These are phyloP conservation scores for Colletotrichum sojae DNA, from an alignment of 2,329 filamentous ascomycete genomes.

Conservation along the genomic window DNA sequence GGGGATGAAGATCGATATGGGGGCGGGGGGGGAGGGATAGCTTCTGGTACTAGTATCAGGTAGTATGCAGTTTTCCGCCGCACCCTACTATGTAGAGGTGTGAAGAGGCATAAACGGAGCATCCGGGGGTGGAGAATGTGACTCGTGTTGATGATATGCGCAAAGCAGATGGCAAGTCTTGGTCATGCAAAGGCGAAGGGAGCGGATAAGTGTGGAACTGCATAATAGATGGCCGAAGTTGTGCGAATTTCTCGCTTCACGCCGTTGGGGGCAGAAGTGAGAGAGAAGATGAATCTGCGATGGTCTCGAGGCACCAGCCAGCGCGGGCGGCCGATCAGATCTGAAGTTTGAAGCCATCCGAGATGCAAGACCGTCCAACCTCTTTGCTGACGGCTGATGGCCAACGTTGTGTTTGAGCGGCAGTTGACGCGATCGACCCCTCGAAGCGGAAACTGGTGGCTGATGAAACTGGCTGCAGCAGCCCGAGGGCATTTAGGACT, in stretches of 20 bases:
- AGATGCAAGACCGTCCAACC: not conserved
- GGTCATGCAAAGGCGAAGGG: not conserved
- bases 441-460: not conserved
- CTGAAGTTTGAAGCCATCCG: too few species aligned
- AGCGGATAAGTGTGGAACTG: not conserved
- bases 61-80: too few species aligned
- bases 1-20: not conserved
- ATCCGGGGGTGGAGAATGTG: conserved; percentile 15
- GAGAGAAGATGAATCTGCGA: too few species aligned
- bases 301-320: too few species aligned
- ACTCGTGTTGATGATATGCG: conserved; percentile 9
- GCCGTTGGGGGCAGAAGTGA: too few species aligned
- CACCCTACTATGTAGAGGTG: not conserved
- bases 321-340: too few species aligned
- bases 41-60: too few species aligned
- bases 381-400: conserved; percentile 1
- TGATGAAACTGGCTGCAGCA: not conserved
- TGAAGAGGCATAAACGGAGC: conserved; percentile 13
- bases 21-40: too few species aligned
- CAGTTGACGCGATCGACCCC: conserved; percentile 10
- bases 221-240: conserved; percentile 4
- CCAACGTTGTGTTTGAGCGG: conserved; percentile 2
- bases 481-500: not conserved
- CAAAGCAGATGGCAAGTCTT: not conserved
- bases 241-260: not conserved